phyloP scores from a whole-genome alignment of 257 asterid genomes.

The Phtheirospermum japonicum region DNA sequence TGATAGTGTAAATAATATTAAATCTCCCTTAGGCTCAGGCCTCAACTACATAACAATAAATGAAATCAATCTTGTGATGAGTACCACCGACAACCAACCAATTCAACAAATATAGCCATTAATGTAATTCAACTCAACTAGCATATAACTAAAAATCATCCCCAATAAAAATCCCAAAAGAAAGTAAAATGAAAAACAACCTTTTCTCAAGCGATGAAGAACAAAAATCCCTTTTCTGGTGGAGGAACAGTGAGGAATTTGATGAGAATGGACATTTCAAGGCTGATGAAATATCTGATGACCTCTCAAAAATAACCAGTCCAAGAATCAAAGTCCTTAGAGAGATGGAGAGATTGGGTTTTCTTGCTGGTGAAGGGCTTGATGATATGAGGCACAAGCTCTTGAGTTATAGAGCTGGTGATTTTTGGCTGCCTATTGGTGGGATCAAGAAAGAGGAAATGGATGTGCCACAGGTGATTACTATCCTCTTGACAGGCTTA shows the following conservation, averaged over 20 bases:
- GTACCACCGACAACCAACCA: too few species aligned
- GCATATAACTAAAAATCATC: too few species aligned
- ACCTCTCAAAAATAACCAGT: constrained; percentile 37
- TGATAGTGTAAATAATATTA: too few species aligned
- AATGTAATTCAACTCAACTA: too few species aligned
- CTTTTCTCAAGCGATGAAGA: constrained; percentile 46
- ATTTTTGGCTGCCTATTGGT: constrained; percentile 68
- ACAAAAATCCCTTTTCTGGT: constrained; percentile 43
- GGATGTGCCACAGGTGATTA: constrained; percentile 47
- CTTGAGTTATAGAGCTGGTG: constrained; percentile 53
- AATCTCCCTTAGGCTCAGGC: too few species aligned
- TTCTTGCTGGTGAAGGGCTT: constrained; percentile 51
- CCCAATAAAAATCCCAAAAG: too few species aligned
- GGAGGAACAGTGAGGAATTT: constrained; percentile 51
- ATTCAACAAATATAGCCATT: too few species aligned
- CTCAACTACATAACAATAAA: too few species aligned
- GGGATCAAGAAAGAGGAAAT: constrained; percentile 60
- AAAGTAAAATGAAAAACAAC: constrained; percentile 44
- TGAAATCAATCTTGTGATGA: too few species aligned
- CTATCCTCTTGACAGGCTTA: constrained; percentile 47
- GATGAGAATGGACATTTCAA: constrained; percentile 55
- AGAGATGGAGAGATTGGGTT: constrained; percentile 71
- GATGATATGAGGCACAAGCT: constrained; percentile 56
- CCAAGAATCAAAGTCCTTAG: constrained; percentile 51
- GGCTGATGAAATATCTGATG: constrained; percentile 37